phyloP scores from a whole-genome alignment of 2,329 filamentous ascomycete genomes.

The Hypoxylon sp. region DNA sequence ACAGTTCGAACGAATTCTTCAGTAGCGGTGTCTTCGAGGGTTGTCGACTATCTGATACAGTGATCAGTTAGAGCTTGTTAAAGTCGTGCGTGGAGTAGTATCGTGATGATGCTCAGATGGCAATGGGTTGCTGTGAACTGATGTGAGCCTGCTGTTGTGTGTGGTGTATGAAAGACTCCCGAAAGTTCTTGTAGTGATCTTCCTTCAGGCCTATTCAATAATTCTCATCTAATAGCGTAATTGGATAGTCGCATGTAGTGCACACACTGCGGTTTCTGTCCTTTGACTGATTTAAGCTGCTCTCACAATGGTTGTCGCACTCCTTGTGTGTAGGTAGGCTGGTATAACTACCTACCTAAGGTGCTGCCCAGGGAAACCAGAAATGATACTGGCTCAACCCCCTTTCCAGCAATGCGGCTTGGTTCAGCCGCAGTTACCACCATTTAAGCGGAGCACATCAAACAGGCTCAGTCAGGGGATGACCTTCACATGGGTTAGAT shows the following conservation, averaged over 20 bases:
- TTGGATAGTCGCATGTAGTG: neutral
- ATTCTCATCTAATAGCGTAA: neutral
- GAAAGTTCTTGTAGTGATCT: neutral
- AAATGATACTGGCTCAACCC: neutral
- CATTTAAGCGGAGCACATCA: neutral
- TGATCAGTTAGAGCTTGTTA: neutral
- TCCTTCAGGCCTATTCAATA: neutral
- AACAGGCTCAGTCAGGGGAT: neutral
- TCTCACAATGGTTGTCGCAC: neutral
- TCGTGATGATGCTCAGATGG: neutral
- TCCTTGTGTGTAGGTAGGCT: neutral
- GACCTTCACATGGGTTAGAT: neutral
- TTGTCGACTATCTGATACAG: neutral
- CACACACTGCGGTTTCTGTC: neutral
- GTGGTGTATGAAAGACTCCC: too few species aligned
- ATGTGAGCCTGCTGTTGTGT: too few species aligned
- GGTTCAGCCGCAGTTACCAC: neutral
- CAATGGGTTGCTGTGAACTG: too few species aligned
- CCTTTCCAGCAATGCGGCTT: neutral
- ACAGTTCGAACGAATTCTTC: too few species aligned
- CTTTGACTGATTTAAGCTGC: neutral
- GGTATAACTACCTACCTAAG: too few species aligned
- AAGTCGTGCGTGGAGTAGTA: neutral
- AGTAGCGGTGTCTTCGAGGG: too few species aligned
- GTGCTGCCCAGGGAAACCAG: neutral